These are phyloP conservation scores for Aspergillus conjunctus DNA, from an alignment of 495 filamentous ascomycete species.

Conservation along the genomic window DNA sequence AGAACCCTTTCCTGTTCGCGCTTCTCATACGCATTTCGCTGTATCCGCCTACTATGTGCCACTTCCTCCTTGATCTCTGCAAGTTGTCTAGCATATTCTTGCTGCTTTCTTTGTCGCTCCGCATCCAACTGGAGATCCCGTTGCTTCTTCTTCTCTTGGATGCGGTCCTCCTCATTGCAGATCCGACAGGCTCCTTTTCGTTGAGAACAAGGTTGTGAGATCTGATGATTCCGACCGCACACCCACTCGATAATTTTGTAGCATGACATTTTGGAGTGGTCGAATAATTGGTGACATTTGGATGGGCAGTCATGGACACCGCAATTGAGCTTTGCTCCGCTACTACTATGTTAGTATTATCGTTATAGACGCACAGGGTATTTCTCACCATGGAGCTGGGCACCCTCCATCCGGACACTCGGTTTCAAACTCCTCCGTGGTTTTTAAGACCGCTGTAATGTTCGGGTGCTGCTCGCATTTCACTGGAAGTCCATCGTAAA, in stretches of 20 bases:
- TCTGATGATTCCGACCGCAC: constrained; percentile 57
- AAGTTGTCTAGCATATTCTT: constrained; percentile 51
- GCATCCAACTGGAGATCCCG: constrained; percentile 58
- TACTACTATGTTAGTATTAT: constrained; percentile 21
- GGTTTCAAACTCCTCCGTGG: constrained; percentile 57
- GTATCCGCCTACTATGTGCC: constrained; percentile 48
- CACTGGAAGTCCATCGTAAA: constrained; percentile 73
- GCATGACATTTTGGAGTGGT: constrained; percentile 69
- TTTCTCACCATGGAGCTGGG: constrained; percentile 60
- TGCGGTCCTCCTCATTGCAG: constrained; percentile 48
- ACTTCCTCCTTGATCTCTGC: constrained; percentile 61
- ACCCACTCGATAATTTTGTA: constrained; percentile 42
- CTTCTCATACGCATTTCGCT: constrained; percentile 51
- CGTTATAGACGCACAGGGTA: background rate
- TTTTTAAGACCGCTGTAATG: constrained; percentile 44
- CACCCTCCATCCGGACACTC: constrained; percentile 77
- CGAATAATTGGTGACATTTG: constrained; percentile 63
- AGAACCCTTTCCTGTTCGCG: constrained; percentile 47
- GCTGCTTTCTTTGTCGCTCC: constrained; percentile 51
- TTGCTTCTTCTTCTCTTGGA: constrained; percentile 42
- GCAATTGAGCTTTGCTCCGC: constrained; percentile 61
- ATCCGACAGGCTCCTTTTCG: constrained; percentile 29
- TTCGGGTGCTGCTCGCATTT: constrained; percentile 68
- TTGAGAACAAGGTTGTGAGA: constrained; percentile 40
- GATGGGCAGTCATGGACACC: constrained; percentile 61